Evolutionary conservation across 192 early-diverging fungal genomes (phyloP).

Genomic region (Obelidium mucronatum): DNA sequence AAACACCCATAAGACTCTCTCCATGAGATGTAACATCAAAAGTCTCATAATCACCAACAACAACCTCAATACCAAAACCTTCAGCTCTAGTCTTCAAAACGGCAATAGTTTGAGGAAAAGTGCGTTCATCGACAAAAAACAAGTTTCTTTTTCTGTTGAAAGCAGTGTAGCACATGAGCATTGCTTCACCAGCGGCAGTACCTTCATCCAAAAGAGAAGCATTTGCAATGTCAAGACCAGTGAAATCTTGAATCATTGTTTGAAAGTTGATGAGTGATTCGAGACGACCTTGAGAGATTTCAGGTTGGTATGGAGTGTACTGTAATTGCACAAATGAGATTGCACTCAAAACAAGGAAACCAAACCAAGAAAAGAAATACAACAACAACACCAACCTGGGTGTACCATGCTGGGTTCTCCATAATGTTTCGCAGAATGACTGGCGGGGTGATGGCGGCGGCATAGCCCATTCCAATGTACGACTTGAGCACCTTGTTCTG

Average conservation of each 20-base stretch:
- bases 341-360: not conserved
- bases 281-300: conserved; percentile 98
- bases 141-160: conserved; percentile 81
- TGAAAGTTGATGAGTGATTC: conserved; percentile 98
- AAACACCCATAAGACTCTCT: conserved; percentile 86
- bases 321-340: conserved; percentile 39
- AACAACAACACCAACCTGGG: conserved; percentile 82
- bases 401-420: conserved; percentile 99
- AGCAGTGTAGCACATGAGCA: conserved; percentile 84
- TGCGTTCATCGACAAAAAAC: conserved; percentile 93
- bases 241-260: conserved; percentile 95
- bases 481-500: conserved; percentile 92
- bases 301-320: conserved; percentile 99
- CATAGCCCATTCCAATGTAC: conserved; percentile 98
- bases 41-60: conserved; percentile 81
- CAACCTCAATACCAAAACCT: conserved; percentile 90
- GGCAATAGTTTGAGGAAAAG: conserved; percentile 95
- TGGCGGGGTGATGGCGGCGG: conserved; percentile 86
- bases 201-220: conserved; percentile 99
- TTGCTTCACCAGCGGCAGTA: conserved; percentile 97
- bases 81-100: conserved; percentile 94
- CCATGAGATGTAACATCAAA: conserved; percentile 80
- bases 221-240: conserved; percentile 96
- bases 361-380: too few species aligned
- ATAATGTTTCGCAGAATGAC: conserved; percentile 97